phyloP scores from a whole-genome alignment of 176 grass and related monocot genomes.

The Ampelocalamus luodianensis region DNA sequence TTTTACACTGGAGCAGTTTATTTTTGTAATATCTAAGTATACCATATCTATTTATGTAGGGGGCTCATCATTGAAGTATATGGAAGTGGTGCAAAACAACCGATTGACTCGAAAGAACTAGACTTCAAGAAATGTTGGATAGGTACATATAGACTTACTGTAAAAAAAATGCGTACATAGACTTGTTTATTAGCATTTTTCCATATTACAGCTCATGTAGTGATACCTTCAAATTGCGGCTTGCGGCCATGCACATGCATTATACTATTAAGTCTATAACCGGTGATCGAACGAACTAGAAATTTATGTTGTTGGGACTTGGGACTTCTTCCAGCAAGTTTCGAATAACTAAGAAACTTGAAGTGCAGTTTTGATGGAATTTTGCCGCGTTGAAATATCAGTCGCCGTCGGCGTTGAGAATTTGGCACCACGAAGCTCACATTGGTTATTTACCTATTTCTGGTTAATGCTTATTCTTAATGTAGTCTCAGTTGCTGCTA shows the following conservation, averaged over 20 bases:
- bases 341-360: background rate
- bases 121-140: background rate
- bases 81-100: background rate
- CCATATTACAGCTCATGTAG: background rate
- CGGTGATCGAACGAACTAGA: background rate
- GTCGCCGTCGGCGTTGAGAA: no score
- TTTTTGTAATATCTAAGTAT: background rate
- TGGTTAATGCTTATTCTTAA: no score
- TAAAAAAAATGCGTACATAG: background rate
- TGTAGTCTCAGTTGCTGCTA: no score
- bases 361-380: background rate
- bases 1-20: background rate
- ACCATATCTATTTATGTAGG: conserved; percentile 7
- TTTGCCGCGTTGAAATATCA: no score
- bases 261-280: no score
- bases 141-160: background rate
- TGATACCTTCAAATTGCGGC: no score
- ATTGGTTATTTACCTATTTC: no score
- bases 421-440: no score
- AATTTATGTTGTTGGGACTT: no score
- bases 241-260: no score
- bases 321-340: no score
- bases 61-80: background rate
- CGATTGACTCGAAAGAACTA: background rate
- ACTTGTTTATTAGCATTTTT: conserved; percentile 1